Evolutionary conservation across 2,329 filamentous ascomycete species (phyloP), one percentile per base, ranked within the genome.

Genomic region (Alternaria ethzedia): DNA sequence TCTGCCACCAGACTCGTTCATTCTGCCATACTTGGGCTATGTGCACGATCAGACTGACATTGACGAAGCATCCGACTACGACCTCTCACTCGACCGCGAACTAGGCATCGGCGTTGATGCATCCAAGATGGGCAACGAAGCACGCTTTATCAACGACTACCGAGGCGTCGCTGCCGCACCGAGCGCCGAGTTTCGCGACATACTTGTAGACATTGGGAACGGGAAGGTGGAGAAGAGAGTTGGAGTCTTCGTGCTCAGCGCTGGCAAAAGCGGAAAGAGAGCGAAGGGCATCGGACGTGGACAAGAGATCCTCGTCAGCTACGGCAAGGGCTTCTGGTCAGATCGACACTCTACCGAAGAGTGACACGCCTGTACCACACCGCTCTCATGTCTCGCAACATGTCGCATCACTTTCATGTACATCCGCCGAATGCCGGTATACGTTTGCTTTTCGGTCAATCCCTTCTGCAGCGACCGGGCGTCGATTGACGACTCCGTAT

Each of bases 91-190:
- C 13, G 84, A 86, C 70, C 79, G 83, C 21, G 83, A 86, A 4
- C 68, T 83, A 7, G 82, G 78, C 11, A 71, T 86, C 11, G 81
- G 82, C 17, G 80, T 86, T 10, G 85, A 87, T 68, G 84, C 83
- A 5, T 79, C 80, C 1, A 74, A 71, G 3, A 80, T 81, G 65
- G 85, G 85, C 26, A 86, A 86, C 66, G 84, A 86, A 67, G 81
- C 83, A 5, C 78, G 85, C 46, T 86, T 85, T 66, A 81, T 84
- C 63, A 87, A 87, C 65, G 85, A 87, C 70, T 87, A 86, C 70
- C 80, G 85, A 59, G 83, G 85, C 17, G 78, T 86, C 9, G 74
- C 78, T 3, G 62, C 71, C 1, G 70, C 70, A n/a, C 79, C 81
- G 9, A 81, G 79, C 61, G 81, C 82, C 28, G 82, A 83, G 61